phyloP scores from a whole-genome alignment of 257 asterid species.

The Salvia miltiorrhiza region DNA sequence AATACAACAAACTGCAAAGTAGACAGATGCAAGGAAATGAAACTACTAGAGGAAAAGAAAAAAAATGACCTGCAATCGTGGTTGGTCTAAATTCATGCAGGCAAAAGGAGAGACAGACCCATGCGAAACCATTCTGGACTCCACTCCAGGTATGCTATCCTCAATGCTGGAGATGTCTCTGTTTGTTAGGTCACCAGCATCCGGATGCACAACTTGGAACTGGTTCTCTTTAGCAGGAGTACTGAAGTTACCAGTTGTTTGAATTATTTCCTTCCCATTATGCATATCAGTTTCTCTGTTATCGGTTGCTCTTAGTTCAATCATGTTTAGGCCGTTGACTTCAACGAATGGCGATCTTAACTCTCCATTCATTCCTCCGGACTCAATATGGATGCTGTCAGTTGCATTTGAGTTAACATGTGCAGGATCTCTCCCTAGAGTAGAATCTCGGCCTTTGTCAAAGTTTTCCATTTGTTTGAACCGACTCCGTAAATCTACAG shows the following conservation, averaged over 20 bases:
- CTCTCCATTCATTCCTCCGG: conserved; percentile 26
- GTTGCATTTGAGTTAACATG: conserved; percentile 28
- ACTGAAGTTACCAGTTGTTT: conserved; percentile 27
- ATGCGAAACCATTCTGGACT: conserved; percentile 16
- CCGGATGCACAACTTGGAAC: conserved; percentile 27
- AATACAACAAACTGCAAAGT: conserved; percentile 2
- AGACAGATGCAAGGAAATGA: conserved; percentile 2
- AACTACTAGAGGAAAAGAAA: neutral
- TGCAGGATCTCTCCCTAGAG: conserved; percentile 24
- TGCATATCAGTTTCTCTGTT: conserved; percentile 25
- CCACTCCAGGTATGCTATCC: conserved; percentile 30
- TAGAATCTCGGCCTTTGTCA: conserved; percentile 30
- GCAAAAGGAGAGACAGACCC: conserved; percentile 31
- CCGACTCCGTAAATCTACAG: conserved; percentile 32
- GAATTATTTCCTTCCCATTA: conserved; percentile 27
- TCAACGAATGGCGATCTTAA: conserved; percentile 32
- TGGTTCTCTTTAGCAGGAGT: conserved; percentile 34
- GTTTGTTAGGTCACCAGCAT: conserved; percentile 33
- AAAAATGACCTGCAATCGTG: conserved; percentile 37
- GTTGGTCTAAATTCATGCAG: conserved; percentile 26
- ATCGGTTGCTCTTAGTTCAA: conserved; percentile 25
- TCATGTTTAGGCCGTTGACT: conserved; percentile 20
- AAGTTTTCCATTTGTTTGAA: conserved; percentile 19
- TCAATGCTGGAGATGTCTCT: conserved; percentile 24
- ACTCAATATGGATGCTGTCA: conserved; percentile 21